These are phyloP conservation scores for Casuarina glauca DNA, from an alignment of 306 rosid species.

Conservation along the genomic window DNA sequence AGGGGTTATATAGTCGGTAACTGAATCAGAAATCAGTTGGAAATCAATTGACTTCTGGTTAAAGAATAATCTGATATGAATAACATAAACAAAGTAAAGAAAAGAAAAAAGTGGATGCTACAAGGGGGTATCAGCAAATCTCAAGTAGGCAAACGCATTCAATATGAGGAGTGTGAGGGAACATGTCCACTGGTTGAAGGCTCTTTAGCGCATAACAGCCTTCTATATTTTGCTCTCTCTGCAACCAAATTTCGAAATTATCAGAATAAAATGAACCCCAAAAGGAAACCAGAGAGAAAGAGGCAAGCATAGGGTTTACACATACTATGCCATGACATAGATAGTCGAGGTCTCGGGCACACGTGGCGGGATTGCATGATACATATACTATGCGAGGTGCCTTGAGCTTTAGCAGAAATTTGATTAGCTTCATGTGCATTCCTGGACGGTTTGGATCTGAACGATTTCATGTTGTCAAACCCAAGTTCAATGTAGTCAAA, in stretches of 20 bases:
- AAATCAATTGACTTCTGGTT: no score
- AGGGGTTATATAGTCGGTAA: no score
- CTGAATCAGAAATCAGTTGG: no score
- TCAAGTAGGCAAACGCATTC: constrained; percentile 91
- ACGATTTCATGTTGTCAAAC: not conserved
- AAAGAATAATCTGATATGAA: no score
- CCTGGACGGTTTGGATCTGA: constrained; percentile 99
- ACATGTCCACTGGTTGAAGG: constrained; percentile 95
- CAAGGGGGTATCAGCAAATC: constrained; percentile 45
- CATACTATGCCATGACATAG: constrained; percentile 97
- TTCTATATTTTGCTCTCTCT: constrained; percentile 67
- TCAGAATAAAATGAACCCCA: constrained; percentile 29
- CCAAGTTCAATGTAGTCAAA: no score
- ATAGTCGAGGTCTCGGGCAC: constrained; percentile 91
- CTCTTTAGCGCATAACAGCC: constrained; percentile 83
- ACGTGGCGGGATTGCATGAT: constrained; percentile 96
- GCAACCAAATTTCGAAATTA: constrained; percentile 36
- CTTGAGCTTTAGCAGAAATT: constrained; percentile 75
- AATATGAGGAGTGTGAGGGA: constrained; percentile 97
- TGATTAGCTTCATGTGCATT: constrained; percentile 97
- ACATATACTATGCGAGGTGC: constrained; percentile 81
- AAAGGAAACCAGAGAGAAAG: constrained; percentile 11
- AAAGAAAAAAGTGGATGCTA: not conserved
- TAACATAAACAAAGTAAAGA: no score
- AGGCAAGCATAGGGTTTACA: not conserved